Evolutionary conservation across 2,329 filamentous ascomycete species (phyloP), one percentile per base, ranked within the genome.

Genomic region (Alternaria conjuncta): DNA sequence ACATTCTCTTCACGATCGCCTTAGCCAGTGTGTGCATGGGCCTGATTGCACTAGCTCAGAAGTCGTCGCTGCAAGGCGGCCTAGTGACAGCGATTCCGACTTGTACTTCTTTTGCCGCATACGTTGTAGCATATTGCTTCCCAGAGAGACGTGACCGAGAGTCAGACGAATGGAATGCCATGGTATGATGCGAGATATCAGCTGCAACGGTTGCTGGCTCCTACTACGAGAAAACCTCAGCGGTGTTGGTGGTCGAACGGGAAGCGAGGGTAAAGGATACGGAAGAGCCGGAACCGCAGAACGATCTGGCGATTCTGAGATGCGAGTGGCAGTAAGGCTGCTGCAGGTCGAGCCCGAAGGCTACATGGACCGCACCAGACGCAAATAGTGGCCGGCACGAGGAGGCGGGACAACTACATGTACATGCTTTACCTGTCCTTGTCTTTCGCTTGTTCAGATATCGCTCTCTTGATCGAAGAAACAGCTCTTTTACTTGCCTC

Each of bases 1-100:
- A 21, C 5, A 44, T 20, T 0, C 41, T 44, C 1, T 0, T 44
- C 0, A 44, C 41, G 11, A 21, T 44, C 11, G 3, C 18, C 5
- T 0, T 20, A 44, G 18, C 41, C 10, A 20, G n/a, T 44, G n/a
- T 12, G 6, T 18, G 10, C 1, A 44, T 21, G 18, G 5, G 41
- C 0, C 18, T 20, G 0, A 1, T 44, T 6, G 44, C 20, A 0
- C 0, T 46, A 2, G 21, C 13, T 0, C 12, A 46, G 10, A 44
- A 44, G 18, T 44, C 41, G 18, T 44, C 41, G 18, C 0, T 44
- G 5, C 41, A 44, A 44, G 6, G 41, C 18, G 41, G 41, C 41
- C 18, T 44, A 20, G n/a, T 44, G 9, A 44, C 41, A 18, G 41
- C 41, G 11, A 44, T 44, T 1, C 18, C 18, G 5, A 44, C 41